Conservation (phyloP, 768 basidiomycete species). For the Holtermanniella nyarrowii region DNA sequence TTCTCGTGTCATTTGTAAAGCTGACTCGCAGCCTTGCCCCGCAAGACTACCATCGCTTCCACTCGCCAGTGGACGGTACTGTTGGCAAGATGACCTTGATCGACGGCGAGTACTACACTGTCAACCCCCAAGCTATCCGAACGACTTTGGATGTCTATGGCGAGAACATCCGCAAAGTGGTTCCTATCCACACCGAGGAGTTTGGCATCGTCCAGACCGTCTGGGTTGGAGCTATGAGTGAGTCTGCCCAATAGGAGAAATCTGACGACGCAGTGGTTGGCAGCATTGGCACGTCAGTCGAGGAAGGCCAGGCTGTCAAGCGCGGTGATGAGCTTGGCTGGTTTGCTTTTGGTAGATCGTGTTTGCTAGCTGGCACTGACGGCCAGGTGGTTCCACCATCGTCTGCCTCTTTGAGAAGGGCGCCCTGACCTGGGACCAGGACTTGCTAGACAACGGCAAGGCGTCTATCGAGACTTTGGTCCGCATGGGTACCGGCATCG, state of each 20-base stretch:
- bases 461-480: conserved; percentile 85
- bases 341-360: conserved; percentile 71
- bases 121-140: conserved; percentile 92
- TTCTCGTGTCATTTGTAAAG: not conserved
- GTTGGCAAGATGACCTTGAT: conserved; percentile 77
- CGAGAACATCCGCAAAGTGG: conserved; percentile 85
- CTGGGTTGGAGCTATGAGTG: conserved; percentile 42
- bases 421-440: conserved; percentile 80
- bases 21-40: conserved; percentile 19
- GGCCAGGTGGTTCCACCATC: conserved; percentile 76
- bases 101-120: conserved; percentile 89
- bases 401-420: conserved; percentile 82
- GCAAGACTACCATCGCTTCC: conserved; percentile 90
- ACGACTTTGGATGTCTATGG: conserved; percentile 85
- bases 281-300: conserved; percentile 74
- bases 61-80: conserved; percentile 40
- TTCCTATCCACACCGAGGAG: conserved; percentile 76
- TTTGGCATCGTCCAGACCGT: conserved; percentile 90
- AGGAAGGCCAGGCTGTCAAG: conserved; percentile 67
- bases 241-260: conserved; percentile 6
- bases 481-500: conserved; percentile 77
- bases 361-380: conserved; percentile 2
- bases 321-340: conserved; percentile 87
- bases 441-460: conserved; percentile 69
- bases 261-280: conserved; percentile 49